Conservation (phyloP, 1,139 yeast genomes). For the Pichia sp. region DNA sequence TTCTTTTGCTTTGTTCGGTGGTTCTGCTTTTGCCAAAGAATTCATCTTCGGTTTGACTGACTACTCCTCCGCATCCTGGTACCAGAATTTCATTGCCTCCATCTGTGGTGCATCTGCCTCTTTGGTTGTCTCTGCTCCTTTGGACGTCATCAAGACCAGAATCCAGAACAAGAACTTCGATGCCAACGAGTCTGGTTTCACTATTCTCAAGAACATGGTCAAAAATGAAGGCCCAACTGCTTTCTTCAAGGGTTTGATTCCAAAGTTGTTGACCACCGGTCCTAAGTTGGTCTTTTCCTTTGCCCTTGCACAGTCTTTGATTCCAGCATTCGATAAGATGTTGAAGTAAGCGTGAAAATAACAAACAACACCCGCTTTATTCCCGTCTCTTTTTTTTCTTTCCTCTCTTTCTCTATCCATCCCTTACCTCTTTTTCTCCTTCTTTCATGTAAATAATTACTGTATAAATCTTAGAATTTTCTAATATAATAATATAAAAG, state of each 20-base stretch:
- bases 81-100: slow-evolving; percentile 93
- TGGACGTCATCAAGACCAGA: slow-evolving; percentile 97
- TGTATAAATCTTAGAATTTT: neutral
- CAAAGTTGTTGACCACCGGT: slow-evolving; percentile 94
- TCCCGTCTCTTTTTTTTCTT: neutral
- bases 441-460: slow-evolving; percentile 4
- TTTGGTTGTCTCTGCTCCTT: slow-evolving; percentile 92
- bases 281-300: slow-evolving; percentile 96
- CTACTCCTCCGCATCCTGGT: slow-evolving; percentile 89
- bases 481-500: neutral
- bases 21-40: slow-evolving; percentile 98
- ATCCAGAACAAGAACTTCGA: slow-evolving; percentile 95
- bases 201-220: slow-evolving; percentile 87
- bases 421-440: neutral
- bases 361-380: neutral
- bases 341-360: slow-evolving; percentile 16
- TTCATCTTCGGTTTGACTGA: slow-evolving; percentile 83
- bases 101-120: slow-evolving; percentile 98
- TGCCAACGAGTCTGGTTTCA: slow-evolving; percentile 90
- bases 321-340: slow-evolving; percentile 83
- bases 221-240: slow-evolving; percentile 83
- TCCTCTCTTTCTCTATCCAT: neutral
- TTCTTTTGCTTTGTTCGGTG: slow-evolving; percentile 94
- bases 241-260: slow-evolving; percentile 97
- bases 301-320: slow-evolving; percentile 93